Conservation (phyloP, 2,329 filamentous ascomycete species). For the Fusarium sacchari region DNA sequence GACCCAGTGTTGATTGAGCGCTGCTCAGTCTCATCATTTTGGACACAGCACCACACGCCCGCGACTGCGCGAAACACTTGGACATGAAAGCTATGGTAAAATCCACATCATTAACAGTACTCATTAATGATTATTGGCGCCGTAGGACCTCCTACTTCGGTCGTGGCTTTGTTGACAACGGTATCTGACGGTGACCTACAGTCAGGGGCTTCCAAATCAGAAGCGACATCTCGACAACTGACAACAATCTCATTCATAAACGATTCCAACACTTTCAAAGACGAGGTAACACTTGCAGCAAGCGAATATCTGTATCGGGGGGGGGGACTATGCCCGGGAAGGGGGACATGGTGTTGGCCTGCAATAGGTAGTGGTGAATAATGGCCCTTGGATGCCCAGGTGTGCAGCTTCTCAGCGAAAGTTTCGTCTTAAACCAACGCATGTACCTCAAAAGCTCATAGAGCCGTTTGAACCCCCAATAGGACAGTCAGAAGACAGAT, state of each 20-base stretch:
- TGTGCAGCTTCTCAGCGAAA: rapidly evolving
- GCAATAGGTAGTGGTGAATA: rapidly evolving
- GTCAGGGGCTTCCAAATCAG: not conserved
- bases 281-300: rapidly evolving
- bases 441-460: rapidly evolving
- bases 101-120: rapidly evolving
- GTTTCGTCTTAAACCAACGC: rapidly evolving
- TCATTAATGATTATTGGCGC: rapidly evolving
- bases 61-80: rapidly evolving
- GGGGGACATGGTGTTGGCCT: not conserved
- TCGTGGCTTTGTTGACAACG: rapidly evolving
- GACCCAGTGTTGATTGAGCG: rapidly evolving
- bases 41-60: rapidly evolving
- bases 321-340: rapidly evolving
- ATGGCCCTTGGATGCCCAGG: rapidly evolving
- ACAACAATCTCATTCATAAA: rapidly evolving
- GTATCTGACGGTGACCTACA: not conserved
- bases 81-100: rapidly evolving
- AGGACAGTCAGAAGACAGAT: rapidly evolving
- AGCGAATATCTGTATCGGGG: rapidly evolving
- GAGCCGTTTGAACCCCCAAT: rapidly evolving
- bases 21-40: not conserved
- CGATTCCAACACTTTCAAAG: rapidly evolving
- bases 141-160: rapidly evolving
- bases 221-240: not conserved